Conservation (phyloP, 192 early-diverging fungal species). For the Entophlyctis helioformis region DNA sequence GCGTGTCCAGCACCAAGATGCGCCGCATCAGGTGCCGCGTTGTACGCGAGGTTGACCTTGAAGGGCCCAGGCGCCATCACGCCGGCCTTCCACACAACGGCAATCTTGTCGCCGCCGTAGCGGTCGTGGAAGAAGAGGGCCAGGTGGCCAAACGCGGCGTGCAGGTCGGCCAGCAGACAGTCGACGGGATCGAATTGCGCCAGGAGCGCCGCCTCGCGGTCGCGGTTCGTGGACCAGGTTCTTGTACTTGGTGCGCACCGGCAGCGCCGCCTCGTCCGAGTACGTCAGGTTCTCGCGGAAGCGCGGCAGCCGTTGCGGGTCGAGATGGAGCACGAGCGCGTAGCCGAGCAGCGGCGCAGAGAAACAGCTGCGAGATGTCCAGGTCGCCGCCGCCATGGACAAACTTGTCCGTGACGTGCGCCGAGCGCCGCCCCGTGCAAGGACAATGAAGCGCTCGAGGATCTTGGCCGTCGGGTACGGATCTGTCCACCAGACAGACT, state of each 20-base stretch:
- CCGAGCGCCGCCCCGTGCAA: constrained; percentile 59
- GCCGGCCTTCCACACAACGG: constrained; percentile 54
- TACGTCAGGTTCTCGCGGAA: constrained; percentile 18
- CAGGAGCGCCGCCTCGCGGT: constrained; percentile 27
- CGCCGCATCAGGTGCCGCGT: constrained; percentile 13
- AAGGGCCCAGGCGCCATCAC: constrained; percentile 40
- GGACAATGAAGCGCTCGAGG: constrained; percentile 41
- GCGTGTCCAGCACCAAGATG: neutral
- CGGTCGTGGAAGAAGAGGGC: constrained; percentile 63
- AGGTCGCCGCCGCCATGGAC: neutral
- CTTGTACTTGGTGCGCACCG: constrained; percentile 49
- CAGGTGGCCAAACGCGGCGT: constrained; percentile 42
- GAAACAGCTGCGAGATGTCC: constrained; percentile 42
- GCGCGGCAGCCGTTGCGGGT: constrained; percentile 25
- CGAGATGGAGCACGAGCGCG: constrained; percentile 60
- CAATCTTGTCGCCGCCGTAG: constrained; percentile 61
- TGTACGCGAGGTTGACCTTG: constrained; percentile 53
- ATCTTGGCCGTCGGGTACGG: constrained; percentile 42
- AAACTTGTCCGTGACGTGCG: too few relatives aligned
- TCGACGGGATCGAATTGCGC: constrained; percentile 67
- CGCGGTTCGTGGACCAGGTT: constrained; percentile 47
- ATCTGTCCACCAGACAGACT: constrained; percentile 46
- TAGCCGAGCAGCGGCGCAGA: constrained; percentile 70
- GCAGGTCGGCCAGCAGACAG: constrained; percentile 56
- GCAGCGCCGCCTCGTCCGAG: constrained; percentile 5